These are phyloP conservation scores for Candida vaughaniae DNA, from an alignment of 805 yeast species.

Conservation along the genomic window DNA sequence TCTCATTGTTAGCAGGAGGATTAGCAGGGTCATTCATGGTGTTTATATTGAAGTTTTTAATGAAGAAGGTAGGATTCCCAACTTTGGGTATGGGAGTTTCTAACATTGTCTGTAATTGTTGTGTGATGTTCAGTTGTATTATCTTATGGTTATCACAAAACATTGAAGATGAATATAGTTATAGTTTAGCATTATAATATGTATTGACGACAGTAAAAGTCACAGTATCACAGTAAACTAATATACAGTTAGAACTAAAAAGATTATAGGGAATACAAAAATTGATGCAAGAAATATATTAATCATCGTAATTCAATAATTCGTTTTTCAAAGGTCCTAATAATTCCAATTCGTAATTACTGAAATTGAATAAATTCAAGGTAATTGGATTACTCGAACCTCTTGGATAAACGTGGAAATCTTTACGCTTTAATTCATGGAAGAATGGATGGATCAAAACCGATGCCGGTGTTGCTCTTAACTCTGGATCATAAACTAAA, in stretches of 20 bases:
- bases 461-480: slow-evolving; percentile 74
- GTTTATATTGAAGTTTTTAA: slow-evolving; percentile 76
- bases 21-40: slow-evolving; percentile 90
- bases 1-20: slow-evolving; percentile 91
- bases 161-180: slow-evolving; percentile 93
- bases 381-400: slow-evolving; percentile 41
- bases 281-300: not conserved
- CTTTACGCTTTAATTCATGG: slow-evolving; percentile 69
- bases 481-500: slow-evolving; percentile 86
- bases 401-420: slow-evolving; percentile 55
- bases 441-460: slow-evolving; percentile 88
- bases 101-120: slow-evolving; percentile 75
- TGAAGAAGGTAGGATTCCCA: slow-evolving; percentile 79
- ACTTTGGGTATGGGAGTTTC: slow-evolving; percentile 93
- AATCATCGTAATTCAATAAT: slow-evolving; percentile 17
- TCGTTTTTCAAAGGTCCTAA: slow-evolving; percentile 39
- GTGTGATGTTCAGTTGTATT: slow-evolving; percentile 86
- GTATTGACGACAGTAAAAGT: not conserved
- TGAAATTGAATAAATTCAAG: slow-evolving; percentile 64
- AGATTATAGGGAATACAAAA: too few relatives aligned
- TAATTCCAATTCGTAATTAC: slow-evolving; percentile 62
- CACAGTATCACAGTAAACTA: not conserved
- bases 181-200: slow-evolving; percentile 78
- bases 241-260: not conserved
- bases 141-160: slow-evolving; percentile 92